Conservation (phyloP, 1,284 basidiomycete genomes). For the Cryptococcus sp. region DNA sequence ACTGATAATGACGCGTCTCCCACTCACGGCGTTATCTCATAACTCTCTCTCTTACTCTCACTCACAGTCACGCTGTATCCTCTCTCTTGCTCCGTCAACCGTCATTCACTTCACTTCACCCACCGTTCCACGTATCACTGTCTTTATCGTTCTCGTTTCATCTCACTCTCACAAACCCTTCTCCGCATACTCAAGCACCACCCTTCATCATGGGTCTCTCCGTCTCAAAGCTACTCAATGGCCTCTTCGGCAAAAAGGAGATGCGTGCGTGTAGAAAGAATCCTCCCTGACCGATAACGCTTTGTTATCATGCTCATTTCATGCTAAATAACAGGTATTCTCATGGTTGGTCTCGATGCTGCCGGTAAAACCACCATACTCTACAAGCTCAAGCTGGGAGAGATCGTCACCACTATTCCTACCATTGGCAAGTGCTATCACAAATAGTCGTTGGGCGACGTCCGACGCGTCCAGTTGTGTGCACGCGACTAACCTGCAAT, state of each 20-base stretch:
- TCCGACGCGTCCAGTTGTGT: slow-evolving; percentile 1
- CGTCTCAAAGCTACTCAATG: slow-evolving; percentile 75
- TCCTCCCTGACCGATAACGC: background rate
- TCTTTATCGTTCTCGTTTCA: background rate
- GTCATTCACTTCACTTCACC: slow-evolving; percentile 3
- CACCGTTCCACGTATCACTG: slow-evolving; percentile 2
- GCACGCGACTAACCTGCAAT: slow-evolving; percentile 17
- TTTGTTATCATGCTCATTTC: background rate
- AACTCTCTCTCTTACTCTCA: too few relatives aligned
- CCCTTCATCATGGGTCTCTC: slow-evolving; percentile 73
- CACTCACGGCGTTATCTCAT: background rate
- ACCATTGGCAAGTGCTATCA: slow-evolving; percentile 79
- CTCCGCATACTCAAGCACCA: slow-evolving; percentile 4
- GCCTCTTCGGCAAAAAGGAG: slow-evolving; percentile 98
- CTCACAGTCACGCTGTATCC: too few relatives aligned
- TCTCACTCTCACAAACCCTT: slow-evolving; percentile 3
- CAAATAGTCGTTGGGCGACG: background rate
- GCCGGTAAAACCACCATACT: slow-evolving; percentile 97
- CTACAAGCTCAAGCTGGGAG: slow-evolving; percentile 97
- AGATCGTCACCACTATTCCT: slow-evolving; percentile 99
- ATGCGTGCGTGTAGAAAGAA: slow-evolving; percentile 73
- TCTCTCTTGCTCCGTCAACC: slow-evolving; percentile 1
- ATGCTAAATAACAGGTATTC: slow-evolving; percentile 55
- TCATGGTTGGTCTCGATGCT: slow-evolving; percentile 90
- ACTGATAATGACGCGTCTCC: background rate